phyloP scores from a whole-genome alignment of 257 asterid genomes.

The Ilex asprella region DNA sequence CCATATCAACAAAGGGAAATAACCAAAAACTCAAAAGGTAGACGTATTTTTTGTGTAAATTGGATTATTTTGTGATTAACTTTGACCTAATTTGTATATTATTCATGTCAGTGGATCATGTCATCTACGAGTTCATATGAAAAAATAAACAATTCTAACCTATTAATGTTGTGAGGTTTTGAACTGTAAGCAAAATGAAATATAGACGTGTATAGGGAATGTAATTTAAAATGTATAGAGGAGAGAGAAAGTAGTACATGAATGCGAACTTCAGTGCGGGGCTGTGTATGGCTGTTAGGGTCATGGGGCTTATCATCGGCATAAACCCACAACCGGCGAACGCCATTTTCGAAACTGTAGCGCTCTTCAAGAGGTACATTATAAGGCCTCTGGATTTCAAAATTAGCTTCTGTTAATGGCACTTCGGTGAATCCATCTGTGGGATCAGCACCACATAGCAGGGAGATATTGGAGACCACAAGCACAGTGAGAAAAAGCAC shows the following conservation, averaged over 20 bases:
- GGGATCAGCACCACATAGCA: slow-evolving; percentile 12
- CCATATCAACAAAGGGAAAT: no score
- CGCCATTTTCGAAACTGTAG: slow-evolving; percentile 8
- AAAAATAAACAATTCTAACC: no score
- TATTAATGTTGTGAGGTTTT: no score
- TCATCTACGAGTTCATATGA: no score
- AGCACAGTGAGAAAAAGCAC: background rate
- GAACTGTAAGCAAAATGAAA: no score
- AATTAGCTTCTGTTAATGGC: slow-evolving; percentile 6
- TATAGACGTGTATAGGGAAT: no score
- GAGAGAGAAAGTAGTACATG: background rate
- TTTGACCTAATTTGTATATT: no score
- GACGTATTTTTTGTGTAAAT: no score
- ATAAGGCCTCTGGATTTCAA: slow-evolving; percentile 11
- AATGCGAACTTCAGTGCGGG: slow-evolving; percentile 16
- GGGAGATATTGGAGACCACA: background rate
- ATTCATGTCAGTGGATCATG: no score
- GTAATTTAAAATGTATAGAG: no score
- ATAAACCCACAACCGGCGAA: slow-evolving; percentile 14
- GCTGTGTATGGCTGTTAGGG: slow-evolving; percentile 7
- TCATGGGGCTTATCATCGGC: slow-evolving; percentile 16
- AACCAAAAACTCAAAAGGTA: no score
- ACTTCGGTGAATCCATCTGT: slow-evolving; percentile 17
- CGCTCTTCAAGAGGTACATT: slow-evolving; percentile 12
- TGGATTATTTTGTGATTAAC: no score